Evolutionary conservation across 352 stramenopile species (phyloP).

Genomic region (Pythium phragmiticola): DNA sequence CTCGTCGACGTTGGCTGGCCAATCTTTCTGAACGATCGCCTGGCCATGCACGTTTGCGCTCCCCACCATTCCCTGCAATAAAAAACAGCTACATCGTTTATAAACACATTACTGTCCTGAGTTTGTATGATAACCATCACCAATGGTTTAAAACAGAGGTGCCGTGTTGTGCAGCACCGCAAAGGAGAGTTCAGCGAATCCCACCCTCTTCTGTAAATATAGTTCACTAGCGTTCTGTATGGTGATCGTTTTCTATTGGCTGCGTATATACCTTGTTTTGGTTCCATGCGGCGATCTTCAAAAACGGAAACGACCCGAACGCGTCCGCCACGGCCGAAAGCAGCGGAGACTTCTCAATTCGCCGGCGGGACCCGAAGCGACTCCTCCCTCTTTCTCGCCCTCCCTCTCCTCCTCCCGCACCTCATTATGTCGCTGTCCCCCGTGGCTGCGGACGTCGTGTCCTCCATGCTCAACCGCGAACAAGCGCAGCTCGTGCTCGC

Average conservation of each 20-base stretch:
- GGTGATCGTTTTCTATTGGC: neutral
- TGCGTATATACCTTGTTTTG: constrained; percentile 26
- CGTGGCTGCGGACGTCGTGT: constrained; percentile 40
- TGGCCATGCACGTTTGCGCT: constrained; percentile 23
- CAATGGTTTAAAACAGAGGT: constrained; percentile 11
- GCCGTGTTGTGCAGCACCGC: constrained; percentile 18
- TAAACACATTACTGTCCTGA: constrained; percentile 3
- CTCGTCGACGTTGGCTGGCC: constrained; percentile 48
- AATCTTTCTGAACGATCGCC: constrained; percentile 38
- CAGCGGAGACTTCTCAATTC: constrained; percentile 33
- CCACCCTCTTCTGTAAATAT: constrained; percentile 20
- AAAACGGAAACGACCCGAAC: constrained; percentile 13
- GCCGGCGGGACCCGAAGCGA: constrained; percentile 33
- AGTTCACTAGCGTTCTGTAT: constrained; percentile 16
- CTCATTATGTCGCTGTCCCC: constrained; percentile 42
- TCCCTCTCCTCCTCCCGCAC: constrained; percentile 26
- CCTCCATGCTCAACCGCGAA: constrained; percentile 42
- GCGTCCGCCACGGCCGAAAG: neutral
- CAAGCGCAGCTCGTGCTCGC: constrained; percentile 76
- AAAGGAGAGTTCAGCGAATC: neutral
- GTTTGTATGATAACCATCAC: constrained; percentile 17
- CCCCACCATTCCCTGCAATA: constrained; percentile 26
- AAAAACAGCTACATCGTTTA: constrained; percentile 13
- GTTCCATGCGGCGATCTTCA: constrained; percentile 21
- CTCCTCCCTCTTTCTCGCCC: constrained; percentile 18